phyloP scores from a whole-genome alignment of 2,329 filamentous ascomycete species.

The Aspergillus costaricaensis region DNA sequence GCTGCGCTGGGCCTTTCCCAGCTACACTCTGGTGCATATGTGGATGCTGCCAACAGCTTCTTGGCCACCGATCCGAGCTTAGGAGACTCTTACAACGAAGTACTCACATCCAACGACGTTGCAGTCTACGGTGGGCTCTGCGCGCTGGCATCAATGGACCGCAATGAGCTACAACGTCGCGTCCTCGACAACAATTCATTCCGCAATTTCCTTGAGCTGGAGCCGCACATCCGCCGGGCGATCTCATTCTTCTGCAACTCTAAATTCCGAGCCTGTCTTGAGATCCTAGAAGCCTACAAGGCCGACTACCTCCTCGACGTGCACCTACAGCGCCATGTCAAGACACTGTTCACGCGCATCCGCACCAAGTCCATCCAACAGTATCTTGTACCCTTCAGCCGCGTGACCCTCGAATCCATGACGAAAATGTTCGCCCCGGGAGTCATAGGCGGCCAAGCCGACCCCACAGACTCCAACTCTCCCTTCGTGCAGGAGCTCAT shows the following conservation, averaged over 20 bases:
- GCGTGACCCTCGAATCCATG: conserved; percentile 78
- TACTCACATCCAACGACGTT: conserved; percentile 82
- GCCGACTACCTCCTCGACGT: conserved; percentile 89
- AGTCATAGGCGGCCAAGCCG: conserved; percentile 45
- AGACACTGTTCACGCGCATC: conserved; percentile 70
- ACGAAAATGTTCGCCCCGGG: conserved; percentile 69
- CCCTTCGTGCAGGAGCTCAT: conserved; percentile 65
- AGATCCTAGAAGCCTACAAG: conserved; percentile 77
- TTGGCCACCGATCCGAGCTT: conserved; percentile 63
- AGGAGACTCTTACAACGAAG: conserved; percentile 63
- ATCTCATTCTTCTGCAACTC: conserved; percentile 87
- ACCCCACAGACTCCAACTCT: conserved; percentile 60
- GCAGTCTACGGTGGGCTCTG: conserved; percentile 90
- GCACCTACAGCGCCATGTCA: conserved; percentile 74
- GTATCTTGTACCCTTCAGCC: conserved; percentile 88
- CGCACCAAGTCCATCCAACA: conserved; percentile 90
- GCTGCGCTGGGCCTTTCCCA: conserved; percentile 63
- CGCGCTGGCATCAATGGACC: conserved; percentile 85
- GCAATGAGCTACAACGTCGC: conserved; percentile 69
- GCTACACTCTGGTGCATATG: conserved; percentile 58
- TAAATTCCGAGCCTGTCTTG: conserved; percentile 82
- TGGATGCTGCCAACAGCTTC: conserved; percentile 72
- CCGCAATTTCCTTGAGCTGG: conserved; percentile 83
- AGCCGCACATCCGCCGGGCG: conserved; percentile 90
- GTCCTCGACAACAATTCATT: conserved; percentile 82